A percentile compares a stretch with the other conserved stretches of the same genome.
phyloP scores from a whole-genome alignment of 441 rosid genomes.

The Populus tomentosa region DNA sequence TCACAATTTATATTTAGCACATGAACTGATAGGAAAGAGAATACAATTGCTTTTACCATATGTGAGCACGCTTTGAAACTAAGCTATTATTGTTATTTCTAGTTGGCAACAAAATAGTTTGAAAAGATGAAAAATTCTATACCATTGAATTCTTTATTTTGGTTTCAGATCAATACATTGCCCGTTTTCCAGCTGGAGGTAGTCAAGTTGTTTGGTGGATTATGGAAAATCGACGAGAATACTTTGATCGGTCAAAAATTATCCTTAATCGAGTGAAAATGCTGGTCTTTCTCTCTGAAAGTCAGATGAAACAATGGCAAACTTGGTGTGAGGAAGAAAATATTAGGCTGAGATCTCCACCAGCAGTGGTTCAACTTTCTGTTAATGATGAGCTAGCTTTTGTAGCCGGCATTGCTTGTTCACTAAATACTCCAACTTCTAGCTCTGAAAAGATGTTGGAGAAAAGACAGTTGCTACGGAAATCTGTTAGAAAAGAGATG shows the following conservation, averaged over 20 bases:
- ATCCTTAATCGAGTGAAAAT: conserved; percentile 79
- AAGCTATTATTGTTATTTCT: not conserved
- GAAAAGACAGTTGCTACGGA: conserved; percentile 55
- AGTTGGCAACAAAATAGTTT: not conserved
- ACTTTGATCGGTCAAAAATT: conserved; percentile 78
- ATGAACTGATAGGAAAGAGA: not conserved
- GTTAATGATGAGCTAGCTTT: conserved; percentile 92
- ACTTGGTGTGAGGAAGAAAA: conserved; percentile 88
- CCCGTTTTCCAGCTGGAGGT: conserved; percentile 86
- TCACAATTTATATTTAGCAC: not conserved
- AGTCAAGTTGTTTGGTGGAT: conserved; percentile 99
- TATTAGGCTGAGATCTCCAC: conserved; percentile 68
- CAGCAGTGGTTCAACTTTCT: conserved; percentile 76
- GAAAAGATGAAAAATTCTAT: not conserved
- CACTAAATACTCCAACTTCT: conserved; percentile 63
- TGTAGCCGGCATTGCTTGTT: conserved; percentile 71
- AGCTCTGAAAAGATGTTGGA: conserved; percentile 60
- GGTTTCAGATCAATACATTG: conserved; percentile 79
- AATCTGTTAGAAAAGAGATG: conserved; percentile 70
- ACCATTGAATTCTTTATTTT: conserved; percentile 1
- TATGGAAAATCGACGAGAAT: conserved; percentile 94
- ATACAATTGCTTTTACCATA: not conserved
- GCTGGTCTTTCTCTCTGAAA: conserved; percentile 78
- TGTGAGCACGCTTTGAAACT: not conserved
- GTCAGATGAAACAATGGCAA: conserved; percentile 83